Percentiles rank a stretch among this genome's conserved stretches.
These are phyloP conservation scores for Podospora anserina DNA, from an alignment of 495 filamentous ascomycete species.

Conservation along the genomic window DNA sequence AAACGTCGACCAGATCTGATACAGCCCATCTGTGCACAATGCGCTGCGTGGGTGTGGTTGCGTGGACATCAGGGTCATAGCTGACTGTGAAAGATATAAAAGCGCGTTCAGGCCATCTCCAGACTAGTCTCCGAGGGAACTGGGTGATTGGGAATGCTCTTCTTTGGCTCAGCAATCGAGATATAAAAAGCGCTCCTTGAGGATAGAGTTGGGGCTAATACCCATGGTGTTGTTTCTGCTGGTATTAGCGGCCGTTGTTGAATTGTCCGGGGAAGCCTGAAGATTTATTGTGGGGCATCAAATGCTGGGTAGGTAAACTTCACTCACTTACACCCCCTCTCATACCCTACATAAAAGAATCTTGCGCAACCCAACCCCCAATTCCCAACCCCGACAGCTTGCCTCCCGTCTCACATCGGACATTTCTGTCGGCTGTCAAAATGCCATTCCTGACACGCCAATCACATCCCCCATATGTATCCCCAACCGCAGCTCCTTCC, in stretches of 20 bases:
- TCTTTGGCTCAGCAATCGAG: background rate
- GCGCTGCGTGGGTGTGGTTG: conserved; percentile 2
- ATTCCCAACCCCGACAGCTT: background rate
- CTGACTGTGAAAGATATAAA: background rate
- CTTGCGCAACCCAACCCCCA: background rate
- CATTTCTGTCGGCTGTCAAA: background rate
- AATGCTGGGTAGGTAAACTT: too few species aligned
- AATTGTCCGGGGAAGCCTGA: background rate
- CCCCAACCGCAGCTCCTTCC: background rate
- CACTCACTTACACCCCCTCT: too few species aligned
- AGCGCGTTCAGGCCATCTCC: background rate
- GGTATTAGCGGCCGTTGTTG: background rate
- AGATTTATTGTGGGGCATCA: background rate
- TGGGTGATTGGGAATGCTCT: background rate
- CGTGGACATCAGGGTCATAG: background rate
- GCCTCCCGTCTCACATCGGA: background rate
- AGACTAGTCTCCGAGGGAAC: background rate
- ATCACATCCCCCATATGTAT: background rate
- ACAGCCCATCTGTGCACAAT: background rate
- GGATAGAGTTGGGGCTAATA: background rate
- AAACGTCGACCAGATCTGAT: conserved; percentile 15
- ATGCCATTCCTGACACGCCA: background rate
- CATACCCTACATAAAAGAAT: background rate
- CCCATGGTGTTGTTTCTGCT: background rate
- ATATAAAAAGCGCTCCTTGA: background rate